Evolutionary conservation across 2,329 filamentous ascomycete genomes (phyloP).

Genomic region (Drechmeria coniospora): DNA sequence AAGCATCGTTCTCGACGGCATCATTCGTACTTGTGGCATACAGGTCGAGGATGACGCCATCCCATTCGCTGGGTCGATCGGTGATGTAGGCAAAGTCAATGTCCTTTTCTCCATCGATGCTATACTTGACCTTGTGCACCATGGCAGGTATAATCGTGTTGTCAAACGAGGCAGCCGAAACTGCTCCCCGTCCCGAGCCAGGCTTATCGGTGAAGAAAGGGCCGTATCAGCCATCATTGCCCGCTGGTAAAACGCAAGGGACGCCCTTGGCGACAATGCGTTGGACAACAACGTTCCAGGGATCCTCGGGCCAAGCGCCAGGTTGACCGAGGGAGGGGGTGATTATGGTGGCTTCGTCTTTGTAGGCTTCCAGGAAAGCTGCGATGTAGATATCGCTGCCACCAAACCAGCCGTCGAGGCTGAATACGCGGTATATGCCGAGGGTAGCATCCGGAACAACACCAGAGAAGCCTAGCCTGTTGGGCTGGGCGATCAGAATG

Average conservation of each 20-base stretch:
- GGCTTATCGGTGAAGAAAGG: conserved; percentile 34
- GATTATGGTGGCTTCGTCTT: conserved; percentile 41
- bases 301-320: conserved; percentile 35
- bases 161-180: conserved; percentile 34
- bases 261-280: conserved; percentile 38
- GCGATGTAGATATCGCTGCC: no score
- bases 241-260: conserved; percentile 35
- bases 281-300: conserved; percentile 31
- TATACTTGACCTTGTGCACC: conserved; percentile 24
- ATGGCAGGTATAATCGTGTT: conserved; percentile 27
- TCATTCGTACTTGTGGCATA: conserved; percentile 35
- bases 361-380: conserved; percentile 42
- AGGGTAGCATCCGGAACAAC: conserved; percentile 3
- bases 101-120: conserved; percentile 17
- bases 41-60: conserved; percentile 27
- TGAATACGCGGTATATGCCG: conserved; percentile 19
- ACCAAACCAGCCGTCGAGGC: no score
- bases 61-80: conserved; percentile 26
- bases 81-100: conserved; percentile 26
- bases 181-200: conserved; percentile 28
- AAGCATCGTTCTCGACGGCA: conserved; percentile 29
- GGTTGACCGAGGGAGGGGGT: conserved; percentile 35
- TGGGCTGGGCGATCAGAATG: not conserved
- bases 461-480: conserved; percentile 2
- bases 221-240: conserved; percentile 30